phyloP scores from a whole-genome alignment of 345 rosid genomes.

The Iberis pinnata region DNA sequence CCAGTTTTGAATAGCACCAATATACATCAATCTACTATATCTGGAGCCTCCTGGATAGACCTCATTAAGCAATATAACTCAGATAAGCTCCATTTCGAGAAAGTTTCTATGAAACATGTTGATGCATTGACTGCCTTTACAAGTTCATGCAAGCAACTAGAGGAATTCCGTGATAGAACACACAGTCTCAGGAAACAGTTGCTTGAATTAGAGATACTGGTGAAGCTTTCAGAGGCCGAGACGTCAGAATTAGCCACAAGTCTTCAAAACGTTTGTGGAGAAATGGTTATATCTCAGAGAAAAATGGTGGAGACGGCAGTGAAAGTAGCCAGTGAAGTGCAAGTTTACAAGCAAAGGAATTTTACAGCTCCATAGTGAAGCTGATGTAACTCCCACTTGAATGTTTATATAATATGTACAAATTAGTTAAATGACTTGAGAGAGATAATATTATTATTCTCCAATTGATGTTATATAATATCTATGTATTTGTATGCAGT shows the following conservation, averaged over 20 bases:
- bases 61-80: conserved; percentile 14
- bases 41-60: too few relatives aligned
- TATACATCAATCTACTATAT: too few relatives aligned
- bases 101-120: conserved; percentile 27
- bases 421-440: too few relatives aligned
- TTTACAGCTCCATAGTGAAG: too few relatives aligned
- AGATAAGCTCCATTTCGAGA: conserved; percentile 26
- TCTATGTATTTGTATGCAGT: too few relatives aligned
- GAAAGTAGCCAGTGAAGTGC: conserved; percentile 1
- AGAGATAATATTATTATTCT: too few relatives aligned
- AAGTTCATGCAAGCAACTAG: conserved; percentile 19
- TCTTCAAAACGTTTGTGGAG: too few relatives aligned
- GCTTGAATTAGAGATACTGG: conserved; percentile 28
- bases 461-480: too few relatives aligned
- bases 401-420: too few relatives aligned
- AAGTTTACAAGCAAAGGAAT: conserved; percentile 19
- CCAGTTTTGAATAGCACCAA: too few relatives aligned
- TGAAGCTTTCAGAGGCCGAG: conserved; percentile 35
- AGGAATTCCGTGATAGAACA: conserved; percentile 27
- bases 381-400: too few relatives aligned
- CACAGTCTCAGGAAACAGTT: conserved; percentile 19
- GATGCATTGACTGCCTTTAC: conserved; percentile 26
- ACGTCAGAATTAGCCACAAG: conserved; percentile 21
- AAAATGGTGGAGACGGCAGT: conserved; percentile 22
- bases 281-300: conserved; percentile 15